Percentiles rank a stretch among this genome's conserved stretches.
phyloP scores from a whole-genome alignment of 331 rosid genomes.

The Quercus phellos region DNA sequence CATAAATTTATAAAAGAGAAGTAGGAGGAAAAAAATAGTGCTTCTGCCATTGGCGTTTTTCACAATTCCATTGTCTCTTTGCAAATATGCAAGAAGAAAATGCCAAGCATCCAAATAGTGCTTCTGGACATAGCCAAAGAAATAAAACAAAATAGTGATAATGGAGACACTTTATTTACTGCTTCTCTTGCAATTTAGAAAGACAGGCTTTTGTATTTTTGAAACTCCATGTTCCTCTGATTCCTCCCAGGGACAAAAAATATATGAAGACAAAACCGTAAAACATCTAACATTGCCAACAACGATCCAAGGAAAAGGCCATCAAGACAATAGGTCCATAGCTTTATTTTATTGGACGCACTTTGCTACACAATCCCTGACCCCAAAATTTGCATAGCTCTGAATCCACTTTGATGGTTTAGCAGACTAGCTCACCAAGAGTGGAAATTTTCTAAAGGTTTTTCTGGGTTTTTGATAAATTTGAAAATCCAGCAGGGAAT shows the following conservation, averaged over 20 bases:
- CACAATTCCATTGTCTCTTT: conserved; percentile 10
- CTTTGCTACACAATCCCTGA: conserved; percentile 25
- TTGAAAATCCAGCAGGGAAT: conserved; percentile 17
- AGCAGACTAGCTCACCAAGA: conserved; percentile 9
- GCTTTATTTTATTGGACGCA: conserved; percentile 14
- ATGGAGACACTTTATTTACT: conserved; percentile 23
- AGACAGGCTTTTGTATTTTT: conserved; percentile 16
- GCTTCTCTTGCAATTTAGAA: conserved; percentile 20
- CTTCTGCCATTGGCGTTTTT: conserved; percentile 11
- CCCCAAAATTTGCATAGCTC: conserved; percentile 21
- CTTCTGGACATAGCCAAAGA: conserved; percentile 29
- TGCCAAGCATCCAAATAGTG: conserved; percentile 31
- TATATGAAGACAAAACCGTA: conserved; percentile 54
- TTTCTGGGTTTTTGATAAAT: conserved; percentile 18
- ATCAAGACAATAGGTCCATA: conserved; percentile 16
- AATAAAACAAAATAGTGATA: conserved; percentile 30
- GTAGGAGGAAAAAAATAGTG: too few species aligned
- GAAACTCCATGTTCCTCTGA: conserved; percentile 40
- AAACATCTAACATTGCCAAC: conserved; percentile 42
- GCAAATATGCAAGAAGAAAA: conserved; percentile 23
- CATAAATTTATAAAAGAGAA: too few species aligned
- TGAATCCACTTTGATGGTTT: conserved; percentile 13
- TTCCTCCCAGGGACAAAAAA: conserved; percentile 10
- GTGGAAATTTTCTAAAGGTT: background rate
- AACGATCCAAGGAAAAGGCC: conserved; percentile 32